Percentiles rank a stretch among this genome's conserved stretches.
Conservation (phyloP, 306 rosid species). For the Prunus dulcis region DNA sequence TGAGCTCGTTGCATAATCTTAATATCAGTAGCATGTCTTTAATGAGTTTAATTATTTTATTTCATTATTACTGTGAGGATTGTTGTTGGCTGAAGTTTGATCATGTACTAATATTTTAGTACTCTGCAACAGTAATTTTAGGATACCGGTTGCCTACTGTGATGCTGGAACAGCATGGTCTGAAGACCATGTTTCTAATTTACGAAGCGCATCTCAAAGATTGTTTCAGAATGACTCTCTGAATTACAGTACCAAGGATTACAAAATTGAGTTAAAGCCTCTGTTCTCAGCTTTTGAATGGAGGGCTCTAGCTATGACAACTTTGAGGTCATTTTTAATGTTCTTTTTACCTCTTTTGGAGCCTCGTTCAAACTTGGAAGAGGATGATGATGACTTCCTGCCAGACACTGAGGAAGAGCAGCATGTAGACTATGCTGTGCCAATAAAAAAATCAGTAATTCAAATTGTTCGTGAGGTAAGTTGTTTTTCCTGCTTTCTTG, state of each 20-base stretch:
- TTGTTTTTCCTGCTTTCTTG: conserved; percentile 1
- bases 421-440: conserved; percentile 51
- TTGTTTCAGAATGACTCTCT: conserved; percentile 50
- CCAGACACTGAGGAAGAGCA: conserved; percentile 37
- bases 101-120: conserved; percentile 22
- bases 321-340: conserved; percentile 66
- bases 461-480: conserved; percentile 87
- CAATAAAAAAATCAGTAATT: conserved; percentile 72
- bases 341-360: conserved; percentile 83
- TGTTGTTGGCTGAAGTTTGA: conserved; percentile 20
- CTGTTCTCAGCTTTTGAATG: conserved; percentile 68
- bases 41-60: neutral
- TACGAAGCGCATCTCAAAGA: conserved; percentile 39
- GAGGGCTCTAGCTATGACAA: conserved; percentile 46
- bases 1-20: neutral
- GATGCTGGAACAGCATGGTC: conserved; percentile 68
- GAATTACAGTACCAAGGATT: conserved; percentile 51
- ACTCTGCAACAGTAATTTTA: conserved; percentile 43
- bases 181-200: conserved; percentile 41
- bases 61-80: neutral
- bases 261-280: conserved; percentile 65
- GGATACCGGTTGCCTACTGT: conserved; percentile 58
- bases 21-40: neutral
- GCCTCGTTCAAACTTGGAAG: conserved; percentile 63
- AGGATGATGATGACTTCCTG: conserved; percentile 62